phyloP scores from a whole-genome alignment of 2,329 filamentous ascomycete species.

The Furcasterigmium sp. region DNA sequence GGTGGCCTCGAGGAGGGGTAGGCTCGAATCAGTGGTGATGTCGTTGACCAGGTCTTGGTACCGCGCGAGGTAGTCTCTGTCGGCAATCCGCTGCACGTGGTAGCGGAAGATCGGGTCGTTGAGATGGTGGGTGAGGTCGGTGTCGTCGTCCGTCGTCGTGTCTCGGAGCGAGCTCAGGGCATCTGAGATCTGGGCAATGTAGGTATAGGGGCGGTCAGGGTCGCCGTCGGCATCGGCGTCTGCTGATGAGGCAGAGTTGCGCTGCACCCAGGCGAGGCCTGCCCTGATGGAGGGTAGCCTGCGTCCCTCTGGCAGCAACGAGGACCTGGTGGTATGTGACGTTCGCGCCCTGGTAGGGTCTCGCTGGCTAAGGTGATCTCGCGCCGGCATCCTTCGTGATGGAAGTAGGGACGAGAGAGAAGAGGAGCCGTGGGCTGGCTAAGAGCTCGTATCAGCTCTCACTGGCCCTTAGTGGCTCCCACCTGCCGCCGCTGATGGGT shows the following conservation, averaged over 20 bases:
- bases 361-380: constrained; percentile 4
- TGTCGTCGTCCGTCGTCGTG: background rate
- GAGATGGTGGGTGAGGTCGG: constrained; percentile 2
- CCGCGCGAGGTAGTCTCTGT: constrained; percentile 3
- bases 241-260: constrained; percentile 10
- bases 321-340: constrained; percentile 20
- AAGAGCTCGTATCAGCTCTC: background rate
- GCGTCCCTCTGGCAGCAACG: constrained; percentile 21
- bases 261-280: constrained; percentile 1
- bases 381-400: constrained; percentile 12
- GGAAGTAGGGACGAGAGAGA: background rate
- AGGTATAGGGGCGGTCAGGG: constrained; percentile 15
- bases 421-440: background rate
- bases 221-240: constrained; percentile 14
- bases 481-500: too few species aligned
- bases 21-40: background rate
- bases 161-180: background rate
- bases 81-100: background rate
- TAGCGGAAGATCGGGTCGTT: constrained; percentile 4
- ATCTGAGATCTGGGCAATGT: constrained; percentile 9
- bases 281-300: constrained; percentile 25
- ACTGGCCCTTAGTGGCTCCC: too few species aligned
- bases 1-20: background rate
- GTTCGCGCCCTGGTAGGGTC: constrained; percentile 16
- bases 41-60: constrained; percentile 10